phyloP scores from a whole-genome alignment of 176 grass and related monocot genomes.

The Cocos nucifera region DNA sequence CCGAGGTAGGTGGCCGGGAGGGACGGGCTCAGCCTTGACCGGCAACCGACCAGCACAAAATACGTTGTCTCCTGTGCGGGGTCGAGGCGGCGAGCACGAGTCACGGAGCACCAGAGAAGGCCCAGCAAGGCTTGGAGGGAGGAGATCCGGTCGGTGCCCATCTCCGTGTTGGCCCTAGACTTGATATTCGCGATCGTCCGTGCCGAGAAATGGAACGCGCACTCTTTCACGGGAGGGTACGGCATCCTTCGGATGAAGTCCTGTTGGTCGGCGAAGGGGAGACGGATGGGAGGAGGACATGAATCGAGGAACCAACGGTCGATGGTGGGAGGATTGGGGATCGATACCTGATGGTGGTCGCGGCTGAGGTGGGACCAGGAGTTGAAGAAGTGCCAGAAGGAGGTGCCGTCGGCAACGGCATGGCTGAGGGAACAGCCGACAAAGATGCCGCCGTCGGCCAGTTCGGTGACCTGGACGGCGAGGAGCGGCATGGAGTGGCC shows the following conservation, averaged over 20 bases:
- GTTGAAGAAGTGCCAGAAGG: slow-evolving; percentile 93
- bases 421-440: slow-evolving; percentile 72
- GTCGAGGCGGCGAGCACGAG: slow-evolving; percentile 47
- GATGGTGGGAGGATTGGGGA: too few relatives aligned
- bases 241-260: too few relatives aligned
- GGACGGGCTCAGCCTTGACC: slow-evolving; percentile 35
- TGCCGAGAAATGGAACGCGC: too few relatives aligned
- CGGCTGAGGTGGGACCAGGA: slow-evolving; percentile 68
- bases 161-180: slow-evolving; percentile 20
- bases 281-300: too few relatives aligned
- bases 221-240: too few relatives aligned
- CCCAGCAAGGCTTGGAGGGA: slow-evolving; percentile 82
- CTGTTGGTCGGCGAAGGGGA: too few relatives aligned
- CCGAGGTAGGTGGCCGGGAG: slow-evolving; percentile 48
- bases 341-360: slow-evolving; percentile 8
- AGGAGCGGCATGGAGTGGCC: slow-evolving; percentile 66
- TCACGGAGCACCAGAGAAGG: slow-evolving; percentile 60
- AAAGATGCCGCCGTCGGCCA: slow-evolving; percentile 68
- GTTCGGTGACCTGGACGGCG: slow-evolving; percentile 78
- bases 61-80: slow-evolving; percentile 44
- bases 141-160: slow-evolving; percentile 35
- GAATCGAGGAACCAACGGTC: too few relatives aligned
- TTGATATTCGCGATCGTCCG: too few relatives aligned
- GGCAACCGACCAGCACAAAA: slow-evolving; percentile 82
- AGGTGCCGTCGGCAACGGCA: slow-evolving; percentile 83